These are phyloP conservation scores for Calocybe cyanea DNA, from an alignment of 768 basidiomycete genomes.

Conservation along the genomic window DNA sequence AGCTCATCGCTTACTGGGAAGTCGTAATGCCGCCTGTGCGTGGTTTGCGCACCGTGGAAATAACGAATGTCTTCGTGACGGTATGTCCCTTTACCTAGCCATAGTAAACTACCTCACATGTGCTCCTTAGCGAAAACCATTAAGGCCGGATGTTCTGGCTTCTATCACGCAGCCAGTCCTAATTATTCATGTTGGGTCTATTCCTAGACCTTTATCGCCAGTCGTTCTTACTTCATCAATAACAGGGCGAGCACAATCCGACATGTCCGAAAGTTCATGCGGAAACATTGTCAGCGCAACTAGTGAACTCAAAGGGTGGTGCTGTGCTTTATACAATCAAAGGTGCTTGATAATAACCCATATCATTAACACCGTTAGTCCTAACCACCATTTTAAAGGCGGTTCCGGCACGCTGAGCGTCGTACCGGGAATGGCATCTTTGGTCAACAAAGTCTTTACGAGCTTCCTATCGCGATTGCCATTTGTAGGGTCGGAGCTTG, in stretches of 20 bases:
- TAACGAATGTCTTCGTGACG: slow-evolving; percentile 55
- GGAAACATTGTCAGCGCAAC: slow-evolving; percentile 44
- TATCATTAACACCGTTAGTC: background rate
- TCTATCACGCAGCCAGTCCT: slow-evolving; percentile 60
- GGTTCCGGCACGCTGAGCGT: slow-evolving; percentile 53
- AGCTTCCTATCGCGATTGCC: slow-evolving; percentile 61
- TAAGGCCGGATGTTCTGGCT: slow-evolving; percentile 45
- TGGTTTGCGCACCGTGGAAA: slow-evolving; percentile 49
- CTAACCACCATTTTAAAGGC: slow-evolving; percentile 31
- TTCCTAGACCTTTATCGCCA: background rate
- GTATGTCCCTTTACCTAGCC: slow-evolving; percentile 32
- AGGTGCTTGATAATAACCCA: slow-evolving; percentile 35
- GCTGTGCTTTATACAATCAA: slow-evolving; percentile 56
- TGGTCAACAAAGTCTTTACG: slow-evolving; percentile 59
- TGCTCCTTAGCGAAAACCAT: slow-evolving; percentile 46
- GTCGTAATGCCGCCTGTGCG: slow-evolving; percentile 48
- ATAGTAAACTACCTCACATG: slow-evolving; percentile 1
- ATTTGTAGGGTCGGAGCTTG: slow-evolving; percentile 44
- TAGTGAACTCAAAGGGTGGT: slow-evolving; percentile 46
- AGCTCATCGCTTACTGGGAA: slow-evolving; percentile 71
- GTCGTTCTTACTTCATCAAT: background rate
- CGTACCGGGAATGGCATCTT: slow-evolving; percentile 50
- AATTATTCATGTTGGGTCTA: slow-evolving; percentile 57
- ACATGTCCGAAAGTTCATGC: slow-evolving; percentile 54
- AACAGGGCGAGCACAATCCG: slow-evolving; percentile 58